Base-by-base conservation (phyloP, 2,329 filamentous ascomycete species). In the Microcyclospora tardicrescens region DNA sequence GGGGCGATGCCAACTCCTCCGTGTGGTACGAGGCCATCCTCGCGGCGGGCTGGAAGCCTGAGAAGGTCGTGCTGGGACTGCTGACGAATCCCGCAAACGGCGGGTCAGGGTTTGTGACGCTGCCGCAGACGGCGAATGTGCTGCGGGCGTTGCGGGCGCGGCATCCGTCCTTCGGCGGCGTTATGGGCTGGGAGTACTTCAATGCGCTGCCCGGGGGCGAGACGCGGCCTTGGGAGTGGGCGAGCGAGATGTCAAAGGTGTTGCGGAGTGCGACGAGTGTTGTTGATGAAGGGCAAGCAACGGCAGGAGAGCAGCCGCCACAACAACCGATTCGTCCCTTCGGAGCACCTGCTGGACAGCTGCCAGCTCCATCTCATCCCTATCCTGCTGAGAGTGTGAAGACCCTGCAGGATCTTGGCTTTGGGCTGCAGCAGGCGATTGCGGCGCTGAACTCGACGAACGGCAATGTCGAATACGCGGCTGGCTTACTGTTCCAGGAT, bases 151-250 rank as follows among this genome's bases (percentile, higher is more conserved):
- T 86, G 46, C 63, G 71, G 28, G 64, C 72, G 28, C 68, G 68
- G 42, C 83, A 83, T 51, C 73, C 1, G 10, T 64, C 65, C 1
- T 91, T 94, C 57, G 87, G 86, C 1, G 87, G 87, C 1, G 77
- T 95, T 6, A 91, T 91, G 78, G 85, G 85, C 2, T 95, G 87
- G 87, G 87, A 95, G 63, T 94, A 91, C 58, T 94, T 89, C 64
- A 93, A 93, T 64, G 75, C 79, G 39, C 58, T 77, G 41, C 81
- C 83, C 0, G 79, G 78, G 1, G 78, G 73, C 16, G 56, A 55
- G 2, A 64, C 66, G 10, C 63, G 68, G 39, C 82, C 84, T 0
- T 89, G 81, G 80, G 69, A 82, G 48, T 94, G 86, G 86, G 83
- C 82, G 0, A 70, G 68, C 34, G 69, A 71, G 40, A 79, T 91